Evolutionary conservation across 805 yeast genomes (phyloP), one percentile per base, ranked within the genome.

Genomic region (Ogataea wickerhamii): DNA sequence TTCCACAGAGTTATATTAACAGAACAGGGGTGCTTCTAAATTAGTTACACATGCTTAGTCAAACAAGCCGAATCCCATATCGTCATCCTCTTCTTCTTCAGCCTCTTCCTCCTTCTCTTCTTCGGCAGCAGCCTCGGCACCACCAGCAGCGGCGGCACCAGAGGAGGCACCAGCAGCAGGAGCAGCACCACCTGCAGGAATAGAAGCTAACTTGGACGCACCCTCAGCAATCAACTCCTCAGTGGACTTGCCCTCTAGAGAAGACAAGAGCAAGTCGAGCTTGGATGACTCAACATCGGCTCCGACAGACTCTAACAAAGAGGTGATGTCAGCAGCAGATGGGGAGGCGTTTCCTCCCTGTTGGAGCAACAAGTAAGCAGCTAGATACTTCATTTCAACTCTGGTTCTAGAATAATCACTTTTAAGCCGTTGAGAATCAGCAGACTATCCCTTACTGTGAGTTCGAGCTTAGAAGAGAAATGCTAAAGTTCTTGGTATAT

Each of bases 151-250:
- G 61, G 76, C 82, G 60, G 82, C 81, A 59, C 82, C 78, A 55
- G 84, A 81, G 63, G 76, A 78, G 63, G 74, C 77, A 63, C 78
- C 73, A 58, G 83, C 70, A 56, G 93, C 72, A 63, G 87, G 78
- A 70, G 93, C 95, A 69, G 96, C 93, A 74, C 95, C 97, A 70
- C 96, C 97, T 63, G 96, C 61, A 72, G 98, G 97, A 55, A 91
- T 94, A 56, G 98, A 81, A 58, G 98, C 94, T 68, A 93, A 86
- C 80, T 93, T 93, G 74, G 83, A 73, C 73, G 84, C 73, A 78
- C 98, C 98, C 75, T 81, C 93, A 61, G 95, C 84, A 61, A 93
- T 80, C 73, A 93, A 81, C 66, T 87, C 96, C 57, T 73, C 79
- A 60, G 87, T 78, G 65, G 85, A 64, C 82, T 93, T 93, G 72